Percentiles rank a stretch among this genome's conserved stretches.
Evolutionary conservation across 192 early-diverging fungal genomes (phyloP).

Genomic region (Lobosporangium transversale): DNA sequence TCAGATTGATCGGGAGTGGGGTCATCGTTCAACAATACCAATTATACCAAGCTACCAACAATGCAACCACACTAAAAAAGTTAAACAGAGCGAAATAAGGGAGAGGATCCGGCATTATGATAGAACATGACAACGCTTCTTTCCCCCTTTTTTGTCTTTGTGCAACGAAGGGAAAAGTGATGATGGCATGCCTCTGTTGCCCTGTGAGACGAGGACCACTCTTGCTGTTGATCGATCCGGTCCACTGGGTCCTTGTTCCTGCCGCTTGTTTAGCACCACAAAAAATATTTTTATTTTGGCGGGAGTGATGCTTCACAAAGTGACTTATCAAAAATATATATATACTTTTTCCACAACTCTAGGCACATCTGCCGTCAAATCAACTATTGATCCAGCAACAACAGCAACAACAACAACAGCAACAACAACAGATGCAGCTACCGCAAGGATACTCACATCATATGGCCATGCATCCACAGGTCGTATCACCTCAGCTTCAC

Average conservation of each 20-base stretch:
- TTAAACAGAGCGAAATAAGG: too few relatives aligned
- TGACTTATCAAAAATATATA: not conserved
- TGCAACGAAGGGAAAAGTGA: not conserved
- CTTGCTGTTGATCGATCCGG: too few relatives aligned
- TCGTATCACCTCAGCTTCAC: conserved; percentile 29
- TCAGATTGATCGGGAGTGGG: too few relatives aligned
- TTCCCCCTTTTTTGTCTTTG: too few relatives aligned
- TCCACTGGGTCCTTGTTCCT: too few relatives aligned
- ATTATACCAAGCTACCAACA: too few relatives aligned
- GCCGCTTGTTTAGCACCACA: not conserved
- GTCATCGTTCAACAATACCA: too few relatives aligned
- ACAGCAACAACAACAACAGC: conserved; percentile 42
- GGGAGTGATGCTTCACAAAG: not conserved
- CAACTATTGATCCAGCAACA: conserved; percentile 28
- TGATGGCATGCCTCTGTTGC: not conserved
- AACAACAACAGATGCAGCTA: conserved; percentile 24
- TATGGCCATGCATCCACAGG: conserved; percentile 32
- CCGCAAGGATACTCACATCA: conserved; percentile 39
- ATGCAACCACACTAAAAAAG: too few relatives aligned
- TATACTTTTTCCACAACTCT: not conserved
- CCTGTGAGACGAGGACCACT: conserved; percentile 12
- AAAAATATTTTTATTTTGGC: not conserved
- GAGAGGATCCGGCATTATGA: too few relatives aligned
- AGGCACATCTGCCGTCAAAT: conserved; percentile 32
- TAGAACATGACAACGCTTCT: too few relatives aligned